Conservation (phyloP, 129 eudicot species). For the Centaurea solstitialis region DNA sequence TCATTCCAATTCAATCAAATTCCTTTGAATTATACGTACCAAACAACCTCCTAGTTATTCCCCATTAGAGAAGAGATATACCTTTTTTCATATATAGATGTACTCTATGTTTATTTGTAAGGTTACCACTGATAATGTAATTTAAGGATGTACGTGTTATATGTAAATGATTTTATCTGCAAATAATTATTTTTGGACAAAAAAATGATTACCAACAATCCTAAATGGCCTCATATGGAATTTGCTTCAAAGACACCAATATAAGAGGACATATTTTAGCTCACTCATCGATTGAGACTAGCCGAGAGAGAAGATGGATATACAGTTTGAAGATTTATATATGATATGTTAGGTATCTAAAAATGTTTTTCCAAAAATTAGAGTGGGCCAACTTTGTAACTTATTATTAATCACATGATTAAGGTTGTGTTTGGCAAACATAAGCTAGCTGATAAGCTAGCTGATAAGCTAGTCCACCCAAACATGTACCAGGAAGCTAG, state of each 20-base stretch:
- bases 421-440: no score
- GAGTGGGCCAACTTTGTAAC: conserved; percentile 17
- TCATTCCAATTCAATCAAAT: no score
- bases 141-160: background rate
- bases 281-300: no score
- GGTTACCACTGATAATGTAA: background rate
- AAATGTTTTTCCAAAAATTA: background rate
- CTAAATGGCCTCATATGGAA: no score
- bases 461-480: no score
- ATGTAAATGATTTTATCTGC: background rate
- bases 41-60: background rate
- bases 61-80: background rate
- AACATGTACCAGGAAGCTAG: no score
- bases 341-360: background rate
- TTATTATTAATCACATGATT: conserved; percentile 19
- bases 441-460: no score
- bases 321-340: background rate
- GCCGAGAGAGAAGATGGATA: background rate
- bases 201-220: no score
- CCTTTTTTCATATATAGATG: background rate
- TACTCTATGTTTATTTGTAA: background rate
- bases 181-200: background rate
- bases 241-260: no score
- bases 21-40: no score
- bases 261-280: no score